These are phyloP conservation scores for Kodamaea fungicola DNA, from an alignment of 1,139 yeast genomes.

Conservation along the genomic window DNA sequence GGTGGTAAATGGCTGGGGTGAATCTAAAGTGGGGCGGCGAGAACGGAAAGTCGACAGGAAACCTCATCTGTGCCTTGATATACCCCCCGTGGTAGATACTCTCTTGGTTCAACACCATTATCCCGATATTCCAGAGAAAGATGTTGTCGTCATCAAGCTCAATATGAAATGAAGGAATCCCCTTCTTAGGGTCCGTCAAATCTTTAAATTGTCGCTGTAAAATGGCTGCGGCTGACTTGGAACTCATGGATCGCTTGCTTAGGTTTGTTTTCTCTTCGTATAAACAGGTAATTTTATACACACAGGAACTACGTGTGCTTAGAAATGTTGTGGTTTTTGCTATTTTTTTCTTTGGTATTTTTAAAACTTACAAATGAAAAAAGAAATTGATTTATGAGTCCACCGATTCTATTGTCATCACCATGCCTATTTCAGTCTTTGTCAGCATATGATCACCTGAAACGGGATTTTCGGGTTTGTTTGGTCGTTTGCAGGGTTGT, in stretches of 20 bases:
- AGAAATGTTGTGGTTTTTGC: conserved; percentile 8
- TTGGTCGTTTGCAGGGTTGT: too few relatives aligned
- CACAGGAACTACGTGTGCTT: conserved; percentile 2
- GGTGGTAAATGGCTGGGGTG: conserved; percentile 94
- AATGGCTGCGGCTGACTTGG: conserved; percentile 66
- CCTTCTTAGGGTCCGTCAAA: conserved; percentile 88
- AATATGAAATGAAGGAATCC: conserved; percentile 87
- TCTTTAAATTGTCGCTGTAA: conserved; percentile 92
- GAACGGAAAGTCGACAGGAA: conserved; percentile 88
- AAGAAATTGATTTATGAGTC: not conserved
- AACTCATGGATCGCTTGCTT: conserved; percentile 28
- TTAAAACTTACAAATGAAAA: conserved; percentile 2
- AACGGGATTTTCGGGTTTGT: too few relatives aligned
- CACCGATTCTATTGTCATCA: too few relatives aligned
- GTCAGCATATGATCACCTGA: too few relatives aligned
- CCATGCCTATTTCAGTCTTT: too few relatives aligned
- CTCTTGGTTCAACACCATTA: conserved; percentile 86
- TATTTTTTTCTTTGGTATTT: conserved; percentile 3
- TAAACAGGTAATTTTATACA: not conserved
- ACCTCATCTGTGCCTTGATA: conserved; percentile 89
- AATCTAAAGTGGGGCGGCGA: conserved; percentile 89
- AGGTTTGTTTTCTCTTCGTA: not conserved
- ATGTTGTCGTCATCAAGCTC: conserved; percentile 87
- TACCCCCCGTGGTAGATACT: conserved; percentile 96
- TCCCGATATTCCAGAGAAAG: conserved; percentile 89